Evolutionary conservation across 2,329 filamentous ascomycete genomes (phyloP).

Genomic region (Bipolaris victoriae): DNA sequence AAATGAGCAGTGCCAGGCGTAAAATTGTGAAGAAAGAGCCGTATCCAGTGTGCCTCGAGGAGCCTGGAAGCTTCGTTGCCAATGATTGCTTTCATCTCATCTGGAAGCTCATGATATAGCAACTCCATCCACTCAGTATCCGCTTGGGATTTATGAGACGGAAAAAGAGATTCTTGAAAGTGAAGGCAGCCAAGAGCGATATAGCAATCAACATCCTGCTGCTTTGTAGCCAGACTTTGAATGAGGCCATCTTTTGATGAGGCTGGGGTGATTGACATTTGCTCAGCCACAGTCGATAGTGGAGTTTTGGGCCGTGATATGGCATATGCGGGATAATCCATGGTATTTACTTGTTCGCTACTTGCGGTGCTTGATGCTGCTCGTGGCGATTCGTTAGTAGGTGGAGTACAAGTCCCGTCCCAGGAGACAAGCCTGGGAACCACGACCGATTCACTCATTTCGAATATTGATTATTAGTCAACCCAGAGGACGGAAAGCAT

Average conservation of each 20-base stretch:
- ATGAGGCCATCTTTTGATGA: constrained; percentile 3
- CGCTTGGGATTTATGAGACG: no score
- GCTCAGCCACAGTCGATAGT: constrained; percentile 4
- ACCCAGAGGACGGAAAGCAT: background rate
- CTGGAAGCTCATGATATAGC: constrained; percentile 21
- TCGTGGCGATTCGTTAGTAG: constrained; percentile 1
- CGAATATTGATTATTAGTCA: background rate
- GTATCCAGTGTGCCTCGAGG: constrained; percentile 46
- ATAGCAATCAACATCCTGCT: constrained; percentile 36
- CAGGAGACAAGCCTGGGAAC: constrained; percentile 3
- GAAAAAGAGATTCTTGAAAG: constrained; percentile 12
- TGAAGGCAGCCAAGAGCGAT: constrained; percentile 47
- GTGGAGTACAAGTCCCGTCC: background rate
- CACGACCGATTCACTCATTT: constrained; percentile 6
- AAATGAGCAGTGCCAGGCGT: background rate
- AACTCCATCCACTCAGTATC: constrained; percentile 36
- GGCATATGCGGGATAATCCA: background rate
- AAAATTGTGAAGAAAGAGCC: constrained; percentile 30
- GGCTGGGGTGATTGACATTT: constrained; percentile 19
- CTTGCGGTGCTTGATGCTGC: background rate
- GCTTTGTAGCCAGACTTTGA: constrained; percentile 3
- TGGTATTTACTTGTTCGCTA: background rate
- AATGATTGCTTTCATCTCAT: constrained; percentile 31
- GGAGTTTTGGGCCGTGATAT: background rate
- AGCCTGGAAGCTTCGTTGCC: constrained; percentile 34